Evolutionary conservation across 1,284 basidiomycete species (phyloP), one percentile per base, ranked within the genome.

Genomic region (Ustilago nuda): DNA sequence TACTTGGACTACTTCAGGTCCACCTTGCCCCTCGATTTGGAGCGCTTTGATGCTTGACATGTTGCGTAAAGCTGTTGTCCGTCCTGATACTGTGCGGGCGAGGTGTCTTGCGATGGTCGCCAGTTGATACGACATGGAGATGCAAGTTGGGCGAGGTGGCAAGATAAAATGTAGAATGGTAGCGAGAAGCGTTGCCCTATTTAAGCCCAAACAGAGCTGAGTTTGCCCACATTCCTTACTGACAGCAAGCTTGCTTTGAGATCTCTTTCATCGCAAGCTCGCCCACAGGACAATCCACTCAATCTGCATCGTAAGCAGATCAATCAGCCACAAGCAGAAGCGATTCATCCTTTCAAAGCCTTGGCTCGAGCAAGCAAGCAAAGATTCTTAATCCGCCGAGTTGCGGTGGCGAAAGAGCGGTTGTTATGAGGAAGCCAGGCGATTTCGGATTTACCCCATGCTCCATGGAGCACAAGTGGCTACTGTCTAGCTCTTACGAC

Each of bases 1-100:
- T 79, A 92, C 91, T 81, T 93, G 88, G 61, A 97, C 88, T 27
- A 93, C 93, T 64, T 96, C 94, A 30, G 92, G 87, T 4, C 91
- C 93, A 27, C 95, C 95, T 27, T 87, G 87, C 79, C 87, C 83
- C 48, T 87, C 81, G 75, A 90, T 87, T 64, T 87, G 86, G 60
- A 89, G 87, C 13, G 89, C 89, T 69, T 88, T 87, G 86, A 89
- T 88, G 1, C 87, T 88, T 41, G 83, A 81, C 76, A 78, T 75
- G 32, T 41, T 19, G 88, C 88, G 63, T 23, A 33, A 32, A 45
- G 35, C 27, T 46, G 33, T n/a, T 13, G 27, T 23, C 19, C 27
- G 9, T 36, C 56, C 8, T 30, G 36, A 13, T 30, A 27, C 23
- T 2, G 30, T 30, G 50, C 56, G 37, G 13, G 55, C 6, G 7